These are phyloP conservation scores for Chalara sp. DNA, from an alignment of 2,329 filamentous ascomycete genomes.

Conservation along the genomic window DNA sequence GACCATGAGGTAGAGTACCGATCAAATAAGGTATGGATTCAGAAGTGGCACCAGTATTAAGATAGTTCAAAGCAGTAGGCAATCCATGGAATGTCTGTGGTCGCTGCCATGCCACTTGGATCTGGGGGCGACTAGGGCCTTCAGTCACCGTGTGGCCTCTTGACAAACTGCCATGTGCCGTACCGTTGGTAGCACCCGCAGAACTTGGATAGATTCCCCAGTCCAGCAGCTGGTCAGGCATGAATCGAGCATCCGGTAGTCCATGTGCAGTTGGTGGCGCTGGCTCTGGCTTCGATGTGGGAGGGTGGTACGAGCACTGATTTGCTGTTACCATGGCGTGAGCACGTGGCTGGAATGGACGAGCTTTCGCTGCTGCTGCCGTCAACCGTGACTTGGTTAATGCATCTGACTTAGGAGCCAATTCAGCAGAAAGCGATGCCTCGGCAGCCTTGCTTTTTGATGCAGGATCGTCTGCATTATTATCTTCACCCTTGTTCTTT, in stretches of 20 bases:
- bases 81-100: slow-evolving; percentile 14
- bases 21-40: slow-evolving; percentile 44
- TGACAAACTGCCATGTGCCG: not conserved
- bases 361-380: slow-evolving; percentile 26
- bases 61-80: not conserved
- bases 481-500: not conserved
- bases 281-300: no score
- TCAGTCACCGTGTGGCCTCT: not conserved
- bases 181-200: not conserved
- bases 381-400: slow-evolving; percentile 21
- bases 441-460: not conserved
- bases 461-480: not conserved
- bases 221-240: no score
- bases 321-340: not conserved
- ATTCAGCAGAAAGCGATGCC: not conserved
- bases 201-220: not conserved
- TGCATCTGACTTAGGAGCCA: slow-evolving; percentile 4
- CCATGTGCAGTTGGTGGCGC: no score
- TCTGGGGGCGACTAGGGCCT: no score
- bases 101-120: slow-evolving; percentile 2
- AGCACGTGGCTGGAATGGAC: slow-evolving; percentile 27
- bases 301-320: not conserved
- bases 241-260: no score
- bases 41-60: not conserved
- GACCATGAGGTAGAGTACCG: slow-evolving; percentile 41